phyloP scores from a whole-genome alignment of 2,329 filamentous ascomycete species.

The Neurospora crassa region DNA sequence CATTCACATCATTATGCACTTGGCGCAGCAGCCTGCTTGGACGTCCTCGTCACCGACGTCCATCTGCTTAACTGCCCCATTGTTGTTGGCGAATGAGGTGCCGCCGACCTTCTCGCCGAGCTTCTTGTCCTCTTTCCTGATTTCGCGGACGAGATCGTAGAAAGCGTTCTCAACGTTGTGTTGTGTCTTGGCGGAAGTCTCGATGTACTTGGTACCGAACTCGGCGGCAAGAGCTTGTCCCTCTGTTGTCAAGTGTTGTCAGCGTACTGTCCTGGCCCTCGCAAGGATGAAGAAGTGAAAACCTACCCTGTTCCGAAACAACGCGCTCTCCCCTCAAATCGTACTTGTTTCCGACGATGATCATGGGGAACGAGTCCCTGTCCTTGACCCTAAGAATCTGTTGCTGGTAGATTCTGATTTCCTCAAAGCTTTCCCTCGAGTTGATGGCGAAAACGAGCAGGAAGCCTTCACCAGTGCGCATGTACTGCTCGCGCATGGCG shows the following conservation, averaged over 20 bases:
- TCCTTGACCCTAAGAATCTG: conserved; percentile 98
- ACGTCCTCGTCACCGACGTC: conserved; percentile 63
- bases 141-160: conserved; percentile 96
- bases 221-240: conserved; percentile 75
- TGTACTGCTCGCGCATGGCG: conserved; percentile 99
- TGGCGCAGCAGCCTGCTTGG: conserved; percentile 71
- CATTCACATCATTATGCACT: conserved; percentile 78
- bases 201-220: conserved; percentile 97
- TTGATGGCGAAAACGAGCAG: conserved; percentile 97
- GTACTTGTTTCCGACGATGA: conserved; percentile 98
- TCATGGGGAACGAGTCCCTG: conserved; percentile 99
- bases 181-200: conserved; percentile 95
- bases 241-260: conserved; percentile 46
- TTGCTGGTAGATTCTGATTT: conserved; percentile 97
- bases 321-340: conserved; percentile 90
- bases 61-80: conserved; percentile 61
- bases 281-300: conserved; percentile 1
- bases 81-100: conserved; percentile 53
- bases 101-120: conserved; percentile 75
- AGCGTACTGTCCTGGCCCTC: conserved; percentile 4
- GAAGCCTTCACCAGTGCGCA: conserved; percentile 97
- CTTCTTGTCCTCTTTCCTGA: conserved; percentile 96
- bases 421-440: conserved; percentile 92
- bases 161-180: conserved; percentile 98
- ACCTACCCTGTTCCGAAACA: conserved; percentile 82